A percentile compares a stretch with the other conserved stretches of the same genome.
These are phyloP conservation scores for Sugiyamaella valdiviana DNA, from an alignment of 805 yeast species.

Conservation along the genomic window DNA sequence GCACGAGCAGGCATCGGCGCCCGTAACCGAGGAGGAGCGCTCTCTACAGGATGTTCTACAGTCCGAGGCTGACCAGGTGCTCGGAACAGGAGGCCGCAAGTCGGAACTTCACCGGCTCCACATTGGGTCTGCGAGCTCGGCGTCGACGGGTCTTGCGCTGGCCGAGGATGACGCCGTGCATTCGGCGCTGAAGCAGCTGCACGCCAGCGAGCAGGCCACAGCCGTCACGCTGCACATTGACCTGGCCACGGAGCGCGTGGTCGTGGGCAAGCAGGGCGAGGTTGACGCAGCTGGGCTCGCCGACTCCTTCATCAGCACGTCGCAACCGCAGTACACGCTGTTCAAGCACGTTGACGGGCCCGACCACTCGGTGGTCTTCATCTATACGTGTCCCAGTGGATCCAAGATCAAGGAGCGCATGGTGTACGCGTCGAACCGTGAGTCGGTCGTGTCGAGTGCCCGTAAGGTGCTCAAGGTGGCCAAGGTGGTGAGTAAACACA, in stretches of 20 bases:
- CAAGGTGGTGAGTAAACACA: conserved; percentile 5
- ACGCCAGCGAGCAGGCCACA: conserved; percentile 13
- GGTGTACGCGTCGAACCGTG: conserved; percentile 78
- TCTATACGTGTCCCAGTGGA: conserved; percentile 85
- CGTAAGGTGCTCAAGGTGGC: not conserved
- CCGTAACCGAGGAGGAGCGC: conserved; percentile 54
- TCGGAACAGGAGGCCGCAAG: conserved; percentile 28
- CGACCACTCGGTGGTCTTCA: conserved; percentile 41
- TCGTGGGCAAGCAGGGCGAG: conserved; percentile 29
- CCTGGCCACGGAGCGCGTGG: conserved; percentile 42
- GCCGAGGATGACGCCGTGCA: conserved; percentile 19
- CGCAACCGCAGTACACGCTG: conserved; percentile 51
- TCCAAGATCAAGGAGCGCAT: conserved; percentile 86
- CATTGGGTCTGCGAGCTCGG: conserved; percentile 2
- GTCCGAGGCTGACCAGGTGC: conserved; percentile 35
- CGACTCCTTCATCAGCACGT: conserved; percentile 33
- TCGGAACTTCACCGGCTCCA: conserved; percentile 18
- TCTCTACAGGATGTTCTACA: conserved; percentile 35
- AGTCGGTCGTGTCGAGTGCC: conserved; percentile 21
- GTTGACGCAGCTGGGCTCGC: conserved; percentile 25
- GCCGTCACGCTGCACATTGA: conserved; percentile 38
- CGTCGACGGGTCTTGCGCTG: conserved; percentile 18
- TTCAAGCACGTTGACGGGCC: conserved; percentile 23
- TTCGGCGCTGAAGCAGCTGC: conserved; percentile 22
- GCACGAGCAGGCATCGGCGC: conserved; percentile 37